Conservation (phyloP, 2,329 filamentous ascomycete genomes). For the Colletotrichum sp. region DNA sequence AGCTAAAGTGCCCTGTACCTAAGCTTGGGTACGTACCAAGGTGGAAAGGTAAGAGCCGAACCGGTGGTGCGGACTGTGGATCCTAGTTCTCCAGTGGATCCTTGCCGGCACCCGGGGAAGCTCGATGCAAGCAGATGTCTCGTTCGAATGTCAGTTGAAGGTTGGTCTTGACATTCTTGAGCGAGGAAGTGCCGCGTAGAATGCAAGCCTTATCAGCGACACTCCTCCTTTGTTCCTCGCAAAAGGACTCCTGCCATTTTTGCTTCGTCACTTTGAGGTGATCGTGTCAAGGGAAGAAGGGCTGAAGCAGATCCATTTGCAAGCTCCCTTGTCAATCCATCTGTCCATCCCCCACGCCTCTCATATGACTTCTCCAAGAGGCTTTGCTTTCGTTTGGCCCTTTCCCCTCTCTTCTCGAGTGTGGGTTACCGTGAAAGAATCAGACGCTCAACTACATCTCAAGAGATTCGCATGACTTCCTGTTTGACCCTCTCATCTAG, state of each 20-base stretch:
- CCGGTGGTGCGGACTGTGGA: neutral
- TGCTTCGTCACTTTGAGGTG: neutral
- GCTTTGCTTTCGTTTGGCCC: neutral
- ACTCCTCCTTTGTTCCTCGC: neutral
- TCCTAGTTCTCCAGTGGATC: neutral
- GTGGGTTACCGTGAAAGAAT: neutral
- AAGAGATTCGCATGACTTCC: neutral
- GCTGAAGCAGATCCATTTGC: neutral
- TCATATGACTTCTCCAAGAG: neutral
- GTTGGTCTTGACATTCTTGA: neutral
- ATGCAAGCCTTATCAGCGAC: neutral
- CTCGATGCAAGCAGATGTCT: neutral
- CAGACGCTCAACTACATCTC: neutral
- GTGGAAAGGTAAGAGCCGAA: neutral
- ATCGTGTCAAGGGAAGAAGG: neutral
- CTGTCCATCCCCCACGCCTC: neutral
- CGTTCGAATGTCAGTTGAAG: neutral
- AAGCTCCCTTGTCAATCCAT: neutral
- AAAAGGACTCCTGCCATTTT: neutral
- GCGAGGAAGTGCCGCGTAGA: neutral
- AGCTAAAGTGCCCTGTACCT: neutral
- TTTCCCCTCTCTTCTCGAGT: neutral
- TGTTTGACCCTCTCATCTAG: neutral
- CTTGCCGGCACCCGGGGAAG: neutral
- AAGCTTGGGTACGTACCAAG: neutral